Evolutionary conservation across 768 basidiomycete species (phyloP), one percentile per base, ranked within the genome.

Genomic region (Amanita rimosa): DNA sequence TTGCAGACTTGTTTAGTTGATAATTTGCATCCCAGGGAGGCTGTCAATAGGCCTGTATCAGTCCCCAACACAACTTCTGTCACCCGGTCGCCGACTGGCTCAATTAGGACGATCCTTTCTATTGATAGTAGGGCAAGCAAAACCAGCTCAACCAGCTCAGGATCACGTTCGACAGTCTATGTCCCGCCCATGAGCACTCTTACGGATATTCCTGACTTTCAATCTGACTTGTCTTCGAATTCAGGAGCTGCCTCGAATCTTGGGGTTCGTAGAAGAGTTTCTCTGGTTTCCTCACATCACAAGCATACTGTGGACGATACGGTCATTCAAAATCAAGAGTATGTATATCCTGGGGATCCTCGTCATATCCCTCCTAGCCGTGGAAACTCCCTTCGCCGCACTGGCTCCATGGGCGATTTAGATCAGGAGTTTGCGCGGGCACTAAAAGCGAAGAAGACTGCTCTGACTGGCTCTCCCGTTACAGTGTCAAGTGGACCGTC

Each of bases 381-480:
- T 21, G 62, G 67, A 4, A 65, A 64, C 19, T 65, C 66, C 3
- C 50, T 67, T 17, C 57, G 67, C n/a, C 60, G 71, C n/a, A 85
- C 82, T n/a, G 83, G 77, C 38, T 89, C 84, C 0, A 72, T 85
- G 67, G 82, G 82, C 0, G 87, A 90, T 56, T 66, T 91, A n/a
- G 85, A 75, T 45, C 63, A 56, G 31, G 70, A 66, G 70, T 62
- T 78, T 49, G 54, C 57, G 73, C 52, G 54, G 66, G 48, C 51
- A 72, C 49, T 55, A 74, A 63, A 34, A 57, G 58, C 16, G 60
- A 69, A 13, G 4, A 62, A 69, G 6, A 49, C 58, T 6, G 58
- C 71, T 3, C 67, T 76, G 6, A 75, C 73, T 33, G 77, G 74
- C 0, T 79, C 80, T 5, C 82, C 85, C 0, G 83, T 84, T n/a